A percentile compares a stretch with the other conserved stretches of the same genome.
These are phyloP conservation scores for Mycena galopus DNA, from an alignment of 768 basidiomycete genomes.

Conservation along the genomic window DNA sequence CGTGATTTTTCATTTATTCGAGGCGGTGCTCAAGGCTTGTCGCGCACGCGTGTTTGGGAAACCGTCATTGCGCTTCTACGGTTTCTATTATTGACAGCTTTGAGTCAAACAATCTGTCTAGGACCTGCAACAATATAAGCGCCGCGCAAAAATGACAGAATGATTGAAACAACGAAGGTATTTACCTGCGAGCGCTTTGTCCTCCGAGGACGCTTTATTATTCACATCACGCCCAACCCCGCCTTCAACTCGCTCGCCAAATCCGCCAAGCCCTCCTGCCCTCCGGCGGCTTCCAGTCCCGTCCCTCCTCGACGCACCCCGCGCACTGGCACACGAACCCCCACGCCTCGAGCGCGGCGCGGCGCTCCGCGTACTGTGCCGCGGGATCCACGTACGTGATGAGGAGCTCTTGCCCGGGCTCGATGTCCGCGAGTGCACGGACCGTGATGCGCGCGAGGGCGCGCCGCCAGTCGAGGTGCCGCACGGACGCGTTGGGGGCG, in stretches of 20 bases:
- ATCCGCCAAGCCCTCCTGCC: constrained; percentile 22
- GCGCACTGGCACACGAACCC: constrained; percentile 83
- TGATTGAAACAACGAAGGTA: too few species aligned
- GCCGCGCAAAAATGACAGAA: too few species aligned
- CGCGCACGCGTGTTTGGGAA: too few species aligned
- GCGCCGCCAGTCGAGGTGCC: constrained; percentile 78
- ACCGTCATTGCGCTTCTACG: too few species aligned
- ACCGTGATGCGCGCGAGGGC: constrained; percentile 82
- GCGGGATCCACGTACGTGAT: constrained; percentile 86
- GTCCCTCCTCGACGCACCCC: constrained; percentile 75
- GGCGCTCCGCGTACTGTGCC: constrained; percentile 60
- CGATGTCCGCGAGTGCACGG: constrained; percentile 73
- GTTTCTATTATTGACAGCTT: too few species aligned
- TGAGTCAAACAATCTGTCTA: too few species aligned
- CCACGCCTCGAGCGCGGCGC: constrained; percentile 73
- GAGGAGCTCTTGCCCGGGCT: constrained; percentile 78
- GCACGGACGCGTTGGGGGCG: constrained; percentile 81
- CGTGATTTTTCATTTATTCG: too few species aligned
- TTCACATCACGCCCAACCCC: constrained; percentile 37
- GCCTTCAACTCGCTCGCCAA: constrained; percentile 39
- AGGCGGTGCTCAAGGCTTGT: too few species aligned
- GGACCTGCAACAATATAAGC: too few species aligned
- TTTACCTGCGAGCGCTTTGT: too few species aligned
- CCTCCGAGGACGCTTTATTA: not conserved
- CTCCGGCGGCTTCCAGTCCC: constrained; percentile 49